Evolutionary conservation across 2,329 filamentous ascomycete species (phyloP).

Genomic region (Botrytis pseudocinerea): DNA sequence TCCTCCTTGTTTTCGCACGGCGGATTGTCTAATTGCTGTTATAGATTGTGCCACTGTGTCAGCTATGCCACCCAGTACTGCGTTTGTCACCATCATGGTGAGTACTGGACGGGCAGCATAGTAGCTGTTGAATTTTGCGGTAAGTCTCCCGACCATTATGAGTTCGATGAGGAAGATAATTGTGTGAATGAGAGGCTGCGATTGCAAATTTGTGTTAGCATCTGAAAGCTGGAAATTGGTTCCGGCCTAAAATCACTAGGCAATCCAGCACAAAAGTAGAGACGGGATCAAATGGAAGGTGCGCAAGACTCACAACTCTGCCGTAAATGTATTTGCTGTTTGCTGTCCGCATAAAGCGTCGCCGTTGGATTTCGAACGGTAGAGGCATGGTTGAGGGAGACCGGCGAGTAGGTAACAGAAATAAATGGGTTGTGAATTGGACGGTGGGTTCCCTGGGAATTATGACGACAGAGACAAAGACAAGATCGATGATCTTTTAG

Average conservation of each 20-base stretch:
- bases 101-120: constrained; percentile 94
- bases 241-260: background rate
- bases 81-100: constrained; percentile 99
- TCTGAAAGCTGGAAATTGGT: background rate
- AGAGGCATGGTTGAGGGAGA: constrained; percentile 48
- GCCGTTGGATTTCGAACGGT: constrained; percentile 55
- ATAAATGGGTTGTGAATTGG: constrained; percentile 5
- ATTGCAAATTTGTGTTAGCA: constrained; percentile 23
- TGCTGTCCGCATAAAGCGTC: constrained; percentile 63
- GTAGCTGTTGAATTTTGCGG: constrained; percentile 87
- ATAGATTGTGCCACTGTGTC: constrained; percentile 95
- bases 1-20: constrained; percentile 62
- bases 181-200: constrained; percentile 81
- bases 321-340: constrained; percentile 75
- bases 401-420: background rate
- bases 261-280: background rate
- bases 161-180: constrained; percentile 87
- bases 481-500: constrained; percentile 12
- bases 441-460: constrained; percentile 4
- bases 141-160: constrained; percentile 77
- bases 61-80: constrained; percentile 90
- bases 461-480: constrained; percentile 23
- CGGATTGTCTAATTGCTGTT: constrained; percentile 73
- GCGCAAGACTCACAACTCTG: constrained; percentile 61
- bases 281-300: background rate